phyloP scores from a whole-genome alignment of 768 basidiomycete species.

The Sarcodon sp. region DNA sequence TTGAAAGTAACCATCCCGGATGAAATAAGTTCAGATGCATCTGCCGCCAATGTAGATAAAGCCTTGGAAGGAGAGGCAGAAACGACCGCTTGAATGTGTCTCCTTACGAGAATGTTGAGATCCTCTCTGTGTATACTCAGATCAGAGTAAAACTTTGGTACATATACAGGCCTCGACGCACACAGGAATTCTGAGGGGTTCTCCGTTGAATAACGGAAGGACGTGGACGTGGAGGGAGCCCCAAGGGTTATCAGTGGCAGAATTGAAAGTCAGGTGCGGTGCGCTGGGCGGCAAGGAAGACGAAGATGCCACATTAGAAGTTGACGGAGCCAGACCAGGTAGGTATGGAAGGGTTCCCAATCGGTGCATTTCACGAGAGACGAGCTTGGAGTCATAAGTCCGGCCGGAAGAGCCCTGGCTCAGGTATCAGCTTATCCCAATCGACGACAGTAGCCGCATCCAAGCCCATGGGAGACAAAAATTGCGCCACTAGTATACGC shows the following conservation, averaged over 20 bases:
- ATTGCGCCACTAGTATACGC: not conserved
- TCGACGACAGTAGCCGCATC: not conserved
- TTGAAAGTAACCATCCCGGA: constrained; percentile 90
- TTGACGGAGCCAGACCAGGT: constrained; percentile 39
- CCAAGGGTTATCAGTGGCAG: constrained; percentile 63
- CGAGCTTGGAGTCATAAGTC: constrained; percentile 70
- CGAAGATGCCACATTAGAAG: constrained; percentile 35
- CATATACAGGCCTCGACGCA: constrained; percentile 19
- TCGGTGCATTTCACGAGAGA: constrained; percentile 78
- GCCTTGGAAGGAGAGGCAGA: constrained; percentile 66
- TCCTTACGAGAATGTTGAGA: constrained; percentile 68
- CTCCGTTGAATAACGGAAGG: constrained; percentile 85
- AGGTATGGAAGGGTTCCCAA: constrained; percentile 50
- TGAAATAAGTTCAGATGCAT: constrained; percentile 73
- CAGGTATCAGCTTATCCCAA: not conserved
- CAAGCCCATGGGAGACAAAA: not conserved
- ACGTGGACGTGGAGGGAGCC: constrained; percentile 75
- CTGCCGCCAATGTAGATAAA: constrained; percentile 58
- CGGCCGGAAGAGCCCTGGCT: constrained; percentile 35
- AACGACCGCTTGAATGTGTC: constrained; percentile 65
- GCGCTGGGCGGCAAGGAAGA: constrained; percentile 10
- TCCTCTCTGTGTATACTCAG: constrained; percentile 47
- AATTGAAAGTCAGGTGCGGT: constrained; percentile 11
- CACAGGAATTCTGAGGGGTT: constrained; percentile 78
- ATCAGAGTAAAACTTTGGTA: not conserved